Evolutionary conservation across 352 stramenopile species (phyloP).

Genomic region (Phytophthora rubi): DNA sequence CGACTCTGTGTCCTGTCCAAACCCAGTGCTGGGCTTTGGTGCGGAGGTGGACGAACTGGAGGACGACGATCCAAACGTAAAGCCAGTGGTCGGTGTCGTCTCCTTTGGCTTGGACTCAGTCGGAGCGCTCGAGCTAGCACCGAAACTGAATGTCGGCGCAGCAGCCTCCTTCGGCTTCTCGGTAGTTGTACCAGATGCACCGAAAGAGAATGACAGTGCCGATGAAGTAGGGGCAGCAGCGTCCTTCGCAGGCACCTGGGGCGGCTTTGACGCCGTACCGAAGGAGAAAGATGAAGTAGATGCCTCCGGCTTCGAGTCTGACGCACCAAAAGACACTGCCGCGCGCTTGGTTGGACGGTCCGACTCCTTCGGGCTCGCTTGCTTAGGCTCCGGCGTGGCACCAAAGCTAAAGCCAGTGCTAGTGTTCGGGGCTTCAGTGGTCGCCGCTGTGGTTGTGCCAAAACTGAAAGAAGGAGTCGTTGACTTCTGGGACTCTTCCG

Average conservation of each 20-base stretch:
- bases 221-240: conserved; percentile 19
- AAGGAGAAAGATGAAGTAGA: conserved; percentile 43
- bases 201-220: conserved; percentile 33
- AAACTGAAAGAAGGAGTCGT: conserved; percentile 34
- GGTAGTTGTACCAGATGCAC: conserved; percentile 14
- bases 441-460: conserved; percentile 2
- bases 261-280: conserved; percentile 14
- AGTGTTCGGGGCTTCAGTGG: conserved; percentile 16
- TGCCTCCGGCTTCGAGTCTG: conserved; percentile 32
- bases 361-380: conserved; percentile 27
- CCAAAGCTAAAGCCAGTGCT: conserved; percentile 48
- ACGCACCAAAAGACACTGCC: conserved; percentile 29
- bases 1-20: conserved; percentile 31
- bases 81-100: conserved; percentile 36
- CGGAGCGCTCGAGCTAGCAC: conserved; percentile 12
- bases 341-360: conserved; percentile 36
- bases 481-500: conserved; percentile 14
- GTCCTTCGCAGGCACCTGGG: conserved; percentile 30
- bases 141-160: conserved; percentile 27
- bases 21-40: conserved; percentile 32
- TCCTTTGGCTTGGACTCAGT: conserved; percentile 26
- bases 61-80: conserved; percentile 51
- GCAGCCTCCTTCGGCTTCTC: conserved; percentile 32
- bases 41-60: conserved; percentile 17
- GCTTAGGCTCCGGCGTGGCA: conserved; percentile 6